Conservation (phyloP, 2,329 filamentous ascomycete species). For the Colletotrichum higginsianum region DNA sequence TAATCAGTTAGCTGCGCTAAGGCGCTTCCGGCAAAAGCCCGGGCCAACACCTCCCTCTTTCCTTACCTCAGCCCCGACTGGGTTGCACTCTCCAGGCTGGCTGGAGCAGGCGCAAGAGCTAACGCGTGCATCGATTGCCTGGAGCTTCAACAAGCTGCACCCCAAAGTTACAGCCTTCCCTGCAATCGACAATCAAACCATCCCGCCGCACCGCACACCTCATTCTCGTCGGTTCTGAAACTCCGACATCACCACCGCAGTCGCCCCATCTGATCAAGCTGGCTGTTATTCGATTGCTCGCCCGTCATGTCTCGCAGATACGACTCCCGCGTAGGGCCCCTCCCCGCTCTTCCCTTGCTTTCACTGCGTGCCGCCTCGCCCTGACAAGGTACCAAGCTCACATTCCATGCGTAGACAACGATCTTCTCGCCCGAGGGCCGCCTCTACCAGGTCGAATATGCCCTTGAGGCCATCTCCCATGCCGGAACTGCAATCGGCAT, state of each 20-base stretch:
- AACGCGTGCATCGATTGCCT: conserved; percentile 46
- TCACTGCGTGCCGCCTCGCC: conserved; percentile 28
- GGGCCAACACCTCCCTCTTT: conserved; percentile 1
- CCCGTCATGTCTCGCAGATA: conserved; percentile 92
- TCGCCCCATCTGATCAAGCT: conserved; percentile 3
- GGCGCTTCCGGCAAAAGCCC: conserved; percentile 30
- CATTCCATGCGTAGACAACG: conserved; percentile 78
- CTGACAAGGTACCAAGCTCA: conserved; percentile 44
- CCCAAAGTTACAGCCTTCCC: conserved; percentile 37
- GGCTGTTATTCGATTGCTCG: conserved; percentile 2
- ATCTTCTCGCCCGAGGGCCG: conserved; percentile 99
- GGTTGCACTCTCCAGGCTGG: conserved; percentile 26
- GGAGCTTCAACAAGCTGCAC: conserved; percentile 43
- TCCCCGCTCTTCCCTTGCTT: conserved; percentile 46
- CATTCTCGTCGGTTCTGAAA: conserved; percentile 29
- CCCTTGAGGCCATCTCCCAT: conserved; percentile 97
- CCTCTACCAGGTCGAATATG: conserved; percentile 99
- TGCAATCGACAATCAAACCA: conserved; percentile 37
- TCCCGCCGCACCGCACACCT: conserved; percentile 16
- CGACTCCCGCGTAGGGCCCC: conserved; percentile 86
- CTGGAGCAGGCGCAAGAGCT: conserved; percentile 38
- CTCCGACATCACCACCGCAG: background rate
- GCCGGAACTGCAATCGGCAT: conserved; percentile 97
- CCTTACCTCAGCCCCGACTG: conserved; percentile 31
- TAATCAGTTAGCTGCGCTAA: background rate